Percentiles rank a stretch among this genome's conserved stretches.
Evolutionary conservation across 2,329 filamentous ascomycete species (phyloP).

Genomic region (Sphaerulina musiva): DNA sequence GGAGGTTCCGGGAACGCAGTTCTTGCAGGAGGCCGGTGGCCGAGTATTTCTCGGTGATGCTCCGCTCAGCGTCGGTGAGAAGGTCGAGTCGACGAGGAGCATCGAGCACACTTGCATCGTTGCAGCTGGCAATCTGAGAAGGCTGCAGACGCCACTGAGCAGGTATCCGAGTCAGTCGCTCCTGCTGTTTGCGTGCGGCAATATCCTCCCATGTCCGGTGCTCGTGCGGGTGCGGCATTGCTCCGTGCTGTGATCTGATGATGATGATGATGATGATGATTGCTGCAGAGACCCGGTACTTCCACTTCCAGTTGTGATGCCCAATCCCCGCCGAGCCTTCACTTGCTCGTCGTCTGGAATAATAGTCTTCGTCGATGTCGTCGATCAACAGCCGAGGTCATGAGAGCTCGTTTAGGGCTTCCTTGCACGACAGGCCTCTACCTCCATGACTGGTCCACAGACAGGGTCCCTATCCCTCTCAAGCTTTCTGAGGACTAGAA

Average conservation of each 20-base stretch:
- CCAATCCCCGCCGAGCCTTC: too few species aligned
- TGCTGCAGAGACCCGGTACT: neutral
- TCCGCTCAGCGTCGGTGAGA: constrained; percentile 45
- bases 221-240: neutral
- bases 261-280: neutral
- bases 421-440: too few species aligned
- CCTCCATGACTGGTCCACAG: too few species aligned
- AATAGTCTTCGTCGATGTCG: neutral
- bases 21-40: constrained; percentile 37
- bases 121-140: constrained; percentile 17
- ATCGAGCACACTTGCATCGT: constrained; percentile 37
- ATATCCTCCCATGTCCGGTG: constrained; percentile 36
- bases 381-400: neutral
- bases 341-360: too few species aligned
- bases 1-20: constrained; percentile 28
- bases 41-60: constrained; percentile 52
- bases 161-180: constrained; percentile 40
- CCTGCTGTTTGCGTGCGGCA: constrained; percentile 37
- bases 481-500: neutral
- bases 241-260: neutral
- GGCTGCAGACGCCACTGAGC: constrained; percentile 39
- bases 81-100: constrained; percentile 50
- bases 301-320: too few species aligned
- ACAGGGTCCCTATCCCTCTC: neutral
- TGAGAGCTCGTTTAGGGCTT: neutral